Base-by-base conservation (phyloP, 1,284 basidiomycete genomes). In the Apiotrichum gamsii region DNA sequence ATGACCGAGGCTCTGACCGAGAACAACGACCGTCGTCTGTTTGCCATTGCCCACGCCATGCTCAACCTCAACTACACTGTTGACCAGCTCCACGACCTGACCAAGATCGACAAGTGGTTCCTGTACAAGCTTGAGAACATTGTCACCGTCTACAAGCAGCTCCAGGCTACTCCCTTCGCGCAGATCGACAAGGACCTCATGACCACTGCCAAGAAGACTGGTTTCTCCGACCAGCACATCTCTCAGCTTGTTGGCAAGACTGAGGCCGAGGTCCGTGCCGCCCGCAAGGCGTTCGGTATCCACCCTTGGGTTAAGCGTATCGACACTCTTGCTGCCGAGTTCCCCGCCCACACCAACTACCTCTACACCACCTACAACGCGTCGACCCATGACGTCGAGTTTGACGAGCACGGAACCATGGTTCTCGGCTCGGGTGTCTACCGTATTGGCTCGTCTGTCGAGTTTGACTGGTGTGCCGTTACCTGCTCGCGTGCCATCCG, bases 391-490 rank as follows among this genome's bases (percentile, higher is more conserved):
- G 95, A 99, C 67, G 85, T 99, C 65, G 82, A 90, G 36, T 98
- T 98, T 67, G 80, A 95, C 69, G 95, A 97, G 64, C 80, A 95
- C 60, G 95, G 95, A 39, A 97, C 91, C 23, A 97, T 98, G 89
- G 94, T 99, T 25, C 83, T 98, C n/a, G 95, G 95, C 37, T 90
- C 86, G 51, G 95, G 95, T 64, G 95, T 99, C 24, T 98, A 99
- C 76, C 84, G 95, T 49, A 98, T 99, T 62, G 95, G 95, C 46
- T 88, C 84, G 70, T 94, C 89, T 55, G 95, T 99, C 68, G 95
- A 99, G 77, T 99, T 99, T 71, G 95, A 99, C 74, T 99, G 95
- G 95, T 99, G 95, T 70, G 95, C 95, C 25, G 95, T 98, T 42
- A 97, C 93, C 3, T 97, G 93, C 70, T 90, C 91, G 33, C 82